Conservation (phyloP, 2,329 filamentous ascomycete species). For the Aureobasidium sp. region DNA sequence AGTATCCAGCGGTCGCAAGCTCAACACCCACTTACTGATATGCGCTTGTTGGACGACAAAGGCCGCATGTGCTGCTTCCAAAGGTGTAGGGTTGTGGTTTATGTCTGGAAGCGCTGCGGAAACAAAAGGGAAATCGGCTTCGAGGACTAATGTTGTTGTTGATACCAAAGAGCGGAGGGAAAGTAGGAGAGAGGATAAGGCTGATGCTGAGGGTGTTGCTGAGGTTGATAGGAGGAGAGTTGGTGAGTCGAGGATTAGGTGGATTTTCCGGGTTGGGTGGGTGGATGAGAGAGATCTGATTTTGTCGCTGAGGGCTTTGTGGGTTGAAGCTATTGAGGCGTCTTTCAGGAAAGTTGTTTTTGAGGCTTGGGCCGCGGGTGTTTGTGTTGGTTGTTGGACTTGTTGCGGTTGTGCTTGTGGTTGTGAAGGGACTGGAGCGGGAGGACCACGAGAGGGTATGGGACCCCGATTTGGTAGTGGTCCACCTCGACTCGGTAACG, state of each 20-base stretch:
- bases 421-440: not conserved
- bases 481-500: not conserved
- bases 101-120: conserved; percentile 30
- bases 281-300: conserved; percentile 21
- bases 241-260: conserved; percentile 41
- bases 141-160: conserved; percentile 58
- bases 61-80: conserved; percentile 66
- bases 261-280: conserved; percentile 24
- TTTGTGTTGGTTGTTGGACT: not conserved
- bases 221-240: conserved; percentile 35
- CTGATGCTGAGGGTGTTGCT: conserved; percentile 20
- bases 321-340: conserved; percentile 3
- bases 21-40: conserved; percentile 62
- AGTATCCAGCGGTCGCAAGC: conserved; percentile 71
- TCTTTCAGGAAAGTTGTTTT: not conserved
- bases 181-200: conserved; percentile 27
- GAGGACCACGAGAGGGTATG: not conserved
- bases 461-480: conserved; percentile 14
- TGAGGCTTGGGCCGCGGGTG: not conserved
- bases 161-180: conserved; percentile 49
- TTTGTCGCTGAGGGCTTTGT: conserved; percentile 21
- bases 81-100: conserved; percentile 41
- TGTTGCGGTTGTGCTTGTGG: not conserved
- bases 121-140: conserved; percentile 69
- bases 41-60: conserved; percentile 68